Evolutionary conservation across 495 filamentous ascomycete species (phyloP).

Genomic region (Hypoxylon perforatum): DNA sequence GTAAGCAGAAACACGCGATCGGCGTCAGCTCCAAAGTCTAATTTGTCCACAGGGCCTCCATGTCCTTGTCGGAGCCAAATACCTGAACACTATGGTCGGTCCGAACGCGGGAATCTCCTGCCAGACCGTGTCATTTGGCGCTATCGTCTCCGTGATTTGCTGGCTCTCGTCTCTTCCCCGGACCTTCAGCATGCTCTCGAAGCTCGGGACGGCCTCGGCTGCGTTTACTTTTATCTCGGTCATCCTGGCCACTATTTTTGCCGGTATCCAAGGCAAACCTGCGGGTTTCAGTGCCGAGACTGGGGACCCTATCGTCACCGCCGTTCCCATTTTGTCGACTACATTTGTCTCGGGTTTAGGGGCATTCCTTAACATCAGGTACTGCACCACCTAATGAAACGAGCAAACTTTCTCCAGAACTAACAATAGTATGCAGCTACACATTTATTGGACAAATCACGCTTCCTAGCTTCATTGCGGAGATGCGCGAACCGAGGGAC

Average conservation of each 20-base stretch:
- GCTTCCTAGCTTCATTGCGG: conserved; percentile 88
- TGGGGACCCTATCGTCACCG: conserved; percentile 71
- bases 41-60: conserved; percentile 69
- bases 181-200: conserved; percentile 81
- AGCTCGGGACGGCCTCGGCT: conserved; percentile 78
- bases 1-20: conserved; percentile 49
- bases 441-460: conserved; percentile 96
- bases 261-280: conserved; percentile 76
- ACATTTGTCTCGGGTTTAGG: conserved; percentile 82
- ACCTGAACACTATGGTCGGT: conserved; percentile 82
- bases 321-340: conserved; percentile 73
- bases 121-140: conserved; percentile 75
- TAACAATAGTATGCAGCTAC: conserved; percentile 61
- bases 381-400: neutral
- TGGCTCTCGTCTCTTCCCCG: conserved; percentile 81
- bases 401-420: neutral
- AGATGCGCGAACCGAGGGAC: conserved; percentile 86
- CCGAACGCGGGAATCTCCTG: conserved; percentile 66
- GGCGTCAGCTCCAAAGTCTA: conserved; percentile 8
- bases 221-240: conserved; percentile 90
- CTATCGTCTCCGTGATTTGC: conserved; percentile 75
- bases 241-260: conserved; percentile 80
- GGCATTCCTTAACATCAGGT: conserved; percentile 83
- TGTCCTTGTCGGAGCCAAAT: conserved; percentile 81
- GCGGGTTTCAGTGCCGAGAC: conserved; percentile 64